Conservation (phyloP, 371 early-diverging fungal genomes). For the Zychaea mexicana region DNA sequence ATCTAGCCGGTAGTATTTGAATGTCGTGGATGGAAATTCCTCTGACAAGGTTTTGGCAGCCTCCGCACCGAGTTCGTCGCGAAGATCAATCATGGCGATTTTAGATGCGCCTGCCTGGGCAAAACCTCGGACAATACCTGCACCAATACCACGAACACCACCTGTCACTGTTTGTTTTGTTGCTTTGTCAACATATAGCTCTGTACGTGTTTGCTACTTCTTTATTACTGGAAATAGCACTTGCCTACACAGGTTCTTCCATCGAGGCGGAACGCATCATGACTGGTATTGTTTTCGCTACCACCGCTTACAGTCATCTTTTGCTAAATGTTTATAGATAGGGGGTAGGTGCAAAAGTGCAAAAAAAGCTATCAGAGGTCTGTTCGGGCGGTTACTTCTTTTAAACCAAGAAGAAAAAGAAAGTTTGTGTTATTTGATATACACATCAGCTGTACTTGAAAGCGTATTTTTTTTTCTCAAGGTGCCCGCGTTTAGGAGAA, state of each 20-base stretch:
- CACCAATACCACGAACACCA: constrained; percentile 33
- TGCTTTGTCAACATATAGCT: not conserved
- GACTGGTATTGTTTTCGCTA: constrained; percentile 7
- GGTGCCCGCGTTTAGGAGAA: constrained; percentile 1
- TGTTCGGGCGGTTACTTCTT: no score
- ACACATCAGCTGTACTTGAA: not conserved
- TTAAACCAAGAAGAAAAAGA: not conserved
- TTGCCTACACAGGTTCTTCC: constrained; percentile 30
- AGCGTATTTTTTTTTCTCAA: not conserved
- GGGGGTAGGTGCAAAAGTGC: not conserved
- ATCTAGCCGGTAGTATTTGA: constrained; percentile 27
- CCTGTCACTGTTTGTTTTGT: constrained; percentile 23
- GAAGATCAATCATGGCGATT: constrained; percentile 25
- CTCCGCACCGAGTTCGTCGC: constrained; percentile 22
- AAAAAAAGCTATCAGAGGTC: no score
- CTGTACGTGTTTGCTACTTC: no score
- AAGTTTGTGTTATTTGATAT: not conserved
- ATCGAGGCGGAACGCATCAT: constrained; percentile 17
- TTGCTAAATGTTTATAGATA: not conserved
- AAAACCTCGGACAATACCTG: constrained; percentile 27
- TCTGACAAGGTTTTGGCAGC: constrained; percentile 6
- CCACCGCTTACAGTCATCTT: not conserved
- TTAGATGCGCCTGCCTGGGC: constrained; percentile 22
- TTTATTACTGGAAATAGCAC: not conserved
- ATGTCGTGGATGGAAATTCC: constrained; percentile 15